These are phyloP conservation scores for Gentiana straminea DNA, from an alignment of 257 asterid species.

Conservation along the genomic window DNA sequence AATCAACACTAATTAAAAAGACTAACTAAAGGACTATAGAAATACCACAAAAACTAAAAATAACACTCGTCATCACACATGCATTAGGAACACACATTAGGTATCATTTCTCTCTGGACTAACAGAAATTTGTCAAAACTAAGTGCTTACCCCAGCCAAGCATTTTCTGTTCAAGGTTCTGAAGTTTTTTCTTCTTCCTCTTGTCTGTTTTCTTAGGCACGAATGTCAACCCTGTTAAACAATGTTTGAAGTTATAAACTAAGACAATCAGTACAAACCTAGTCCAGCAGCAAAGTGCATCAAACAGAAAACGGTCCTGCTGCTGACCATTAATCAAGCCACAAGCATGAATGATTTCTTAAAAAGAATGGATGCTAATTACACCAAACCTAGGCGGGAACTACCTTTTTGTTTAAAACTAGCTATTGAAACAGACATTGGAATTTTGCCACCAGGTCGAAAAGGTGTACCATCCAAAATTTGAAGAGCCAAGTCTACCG, in stretches of 20 bases:
- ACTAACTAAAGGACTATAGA: too few relatives aligned
- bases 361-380: conserved; percentile 2
- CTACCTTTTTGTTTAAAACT: conserved; percentile 93
- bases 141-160: conserved; percentile 90
- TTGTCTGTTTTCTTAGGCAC: conserved; percentile 78
- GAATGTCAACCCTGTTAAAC: conserved; percentile 60
- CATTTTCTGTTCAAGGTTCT: conserved; percentile 87
- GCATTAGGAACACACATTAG: too few relatives aligned
- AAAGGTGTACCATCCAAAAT: conserved; percentile 85
- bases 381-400: neutral
- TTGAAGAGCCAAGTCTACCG: conserved; percentile 80
- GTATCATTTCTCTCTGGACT: too few relatives aligned
- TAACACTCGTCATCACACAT: too few relatives aligned
- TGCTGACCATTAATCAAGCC: neutral
- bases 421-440: conserved; percentile 77
- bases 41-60: too few relatives aligned
- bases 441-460: conserved; percentile 60
- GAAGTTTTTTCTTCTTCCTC: conserved; percentile 77
- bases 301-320: neutral
- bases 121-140: neutral
- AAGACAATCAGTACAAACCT: too few relatives aligned
- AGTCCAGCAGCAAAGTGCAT: too few relatives aligned
- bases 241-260: neutral
- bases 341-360: neutral
- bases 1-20: too few relatives aligned